phyloP scores from a whole-genome alignment of 352 stramenopile genomes.

The Globisporangium cederbergense region DNA sequence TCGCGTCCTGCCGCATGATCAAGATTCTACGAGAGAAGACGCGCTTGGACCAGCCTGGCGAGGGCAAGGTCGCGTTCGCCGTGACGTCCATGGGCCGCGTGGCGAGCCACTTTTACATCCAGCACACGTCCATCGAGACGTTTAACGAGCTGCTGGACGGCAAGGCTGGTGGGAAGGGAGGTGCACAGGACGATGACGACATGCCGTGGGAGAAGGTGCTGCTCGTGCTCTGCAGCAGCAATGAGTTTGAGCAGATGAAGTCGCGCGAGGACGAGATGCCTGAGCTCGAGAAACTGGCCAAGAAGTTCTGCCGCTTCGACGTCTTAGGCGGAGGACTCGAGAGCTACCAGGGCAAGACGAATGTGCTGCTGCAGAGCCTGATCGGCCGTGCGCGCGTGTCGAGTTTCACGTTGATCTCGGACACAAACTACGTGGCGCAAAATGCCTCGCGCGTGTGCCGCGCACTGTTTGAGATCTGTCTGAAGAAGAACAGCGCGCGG shows the following conservation, averaged over 20 bases:
- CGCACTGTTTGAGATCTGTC: conserved; percentile 98
- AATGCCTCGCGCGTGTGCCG: conserved; percentile 97
- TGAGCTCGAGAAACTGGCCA: conserved; percentile 92
- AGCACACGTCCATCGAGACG: conserved; percentile 95
- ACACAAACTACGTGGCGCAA: conserved; percentile 99
- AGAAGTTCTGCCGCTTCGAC: conserved; percentile 86
- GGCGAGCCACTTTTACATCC: conserved; percentile 99
- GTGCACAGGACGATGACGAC: conserved; percentile 29
- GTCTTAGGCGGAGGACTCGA: conserved; percentile 91
- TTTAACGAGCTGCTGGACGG: conserved; percentile 95
- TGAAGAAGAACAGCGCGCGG: conserved; percentile 86
- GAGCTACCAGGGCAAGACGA: conserved; percentile 93
- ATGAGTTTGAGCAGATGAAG: conserved; percentile 96
- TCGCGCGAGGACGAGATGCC: conserved; percentile 94
- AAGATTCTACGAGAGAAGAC: conserved; percentile 69
- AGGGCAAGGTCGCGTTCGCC: conserved; percentile 75
- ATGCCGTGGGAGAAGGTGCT: conserved; percentile 69
- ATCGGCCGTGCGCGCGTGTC: conserved; percentile 79
- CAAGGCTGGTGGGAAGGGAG: conserved; percentile 34
- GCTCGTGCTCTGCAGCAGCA: conserved; percentile 71
- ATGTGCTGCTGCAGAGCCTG: conserved; percentile 93
- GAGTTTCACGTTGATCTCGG: conserved; percentile 97
- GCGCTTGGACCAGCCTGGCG: conserved; percentile 24
- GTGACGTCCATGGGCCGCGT: conserved; percentile 97
- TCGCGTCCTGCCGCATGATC: conserved; percentile 80